Evolutionary conservation across 768 basidiomycete genomes (phyloP).

Genomic region (Saitozyma podzolica): DNA sequence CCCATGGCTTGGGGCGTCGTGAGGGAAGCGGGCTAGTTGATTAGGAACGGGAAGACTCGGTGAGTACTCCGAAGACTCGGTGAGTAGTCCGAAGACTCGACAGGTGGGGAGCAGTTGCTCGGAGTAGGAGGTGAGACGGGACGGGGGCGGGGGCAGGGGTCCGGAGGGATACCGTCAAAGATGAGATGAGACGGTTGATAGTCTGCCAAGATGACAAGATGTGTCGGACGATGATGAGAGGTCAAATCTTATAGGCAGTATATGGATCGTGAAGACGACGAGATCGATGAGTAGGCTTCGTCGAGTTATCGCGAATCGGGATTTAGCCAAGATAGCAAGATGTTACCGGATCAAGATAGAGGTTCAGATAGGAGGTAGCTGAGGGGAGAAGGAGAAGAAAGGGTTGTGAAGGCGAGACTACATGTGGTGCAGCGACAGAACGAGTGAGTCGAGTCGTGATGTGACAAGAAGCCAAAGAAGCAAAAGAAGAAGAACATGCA

Average conservation of each 20-base stretch:
- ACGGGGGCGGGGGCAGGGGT: no score
- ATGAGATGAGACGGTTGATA: no score
- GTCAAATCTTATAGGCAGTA: no score
- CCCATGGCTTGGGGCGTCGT: conserved; percentile 22
- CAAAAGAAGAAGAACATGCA: conserved; percentile 1
- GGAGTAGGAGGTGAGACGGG: neutral
- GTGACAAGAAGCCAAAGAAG: neutral
- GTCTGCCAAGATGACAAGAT: no score
- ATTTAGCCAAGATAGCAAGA: neutral
- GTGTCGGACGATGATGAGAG: no score
- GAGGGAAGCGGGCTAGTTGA: neutral
- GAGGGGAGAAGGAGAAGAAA: no score
- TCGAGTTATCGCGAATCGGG: no score
- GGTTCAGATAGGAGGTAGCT: neutral
- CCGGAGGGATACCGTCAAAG: no score
- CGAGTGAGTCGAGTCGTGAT: no score
- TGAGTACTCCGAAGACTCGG: neutral
- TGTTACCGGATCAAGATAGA: neutral
- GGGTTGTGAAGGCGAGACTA: neutral
- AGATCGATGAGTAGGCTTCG: neutral
- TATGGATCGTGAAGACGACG: neutral
- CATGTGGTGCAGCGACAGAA: neutral
- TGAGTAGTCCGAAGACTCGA: neutral
- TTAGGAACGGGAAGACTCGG: neutral
- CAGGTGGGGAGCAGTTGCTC: neutral